phyloP scores from a whole-genome alignment of 768 basidiomycete species.

The Coprinellus aureogranulatus region DNA sequence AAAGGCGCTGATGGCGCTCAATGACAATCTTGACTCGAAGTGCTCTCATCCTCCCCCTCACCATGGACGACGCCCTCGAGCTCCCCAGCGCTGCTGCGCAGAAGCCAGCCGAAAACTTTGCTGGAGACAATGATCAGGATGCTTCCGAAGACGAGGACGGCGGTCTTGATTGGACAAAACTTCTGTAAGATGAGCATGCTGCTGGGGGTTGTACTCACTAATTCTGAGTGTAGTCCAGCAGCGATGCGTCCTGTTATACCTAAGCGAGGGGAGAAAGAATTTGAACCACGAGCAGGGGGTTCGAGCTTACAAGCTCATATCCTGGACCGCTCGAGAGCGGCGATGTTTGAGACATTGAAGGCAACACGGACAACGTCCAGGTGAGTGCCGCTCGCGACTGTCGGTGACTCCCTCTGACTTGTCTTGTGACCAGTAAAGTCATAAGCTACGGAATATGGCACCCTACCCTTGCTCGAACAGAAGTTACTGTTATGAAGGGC shows the following conservation, averaged over 20 bases:
- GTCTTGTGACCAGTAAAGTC: conserved; percentile 51
- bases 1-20: too few relatives aligned
- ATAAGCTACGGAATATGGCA: conserved; percentile 83
- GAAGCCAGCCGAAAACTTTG: conserved; percentile 15
- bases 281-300: conserved; percentile 74
- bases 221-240: conserved; percentile 31
- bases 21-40: too few relatives aligned
- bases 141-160: conserved; percentile 71
- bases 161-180: conserved; percentile 79
- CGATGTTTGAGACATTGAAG: conserved; percentile 83
- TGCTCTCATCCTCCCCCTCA: background rate
- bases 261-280: conserved; percentile 96
- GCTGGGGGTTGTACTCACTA: background rate
- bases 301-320: conserved; percentile 79
- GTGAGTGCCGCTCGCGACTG: conserved; percentile 37
- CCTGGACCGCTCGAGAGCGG: conserved; percentile 73
- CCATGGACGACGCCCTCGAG: conserved; percentile 67
- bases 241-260: conserved; percentile 74
- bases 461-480: conserved; percentile 58
- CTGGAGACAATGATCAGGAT: conserved; percentile 41
- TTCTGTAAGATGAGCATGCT: conserved; percentile 44
- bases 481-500: conserved; percentile 76
- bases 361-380: conserved; percentile 73
- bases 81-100: conserved; percentile 30
- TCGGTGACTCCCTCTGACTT: background rate